Evolutionary conservation across 2,329 filamentous ascomycete species (phyloP), one percentile per base, ranked within the genome.

Genomic region (Cercospora sp.): DNA sequence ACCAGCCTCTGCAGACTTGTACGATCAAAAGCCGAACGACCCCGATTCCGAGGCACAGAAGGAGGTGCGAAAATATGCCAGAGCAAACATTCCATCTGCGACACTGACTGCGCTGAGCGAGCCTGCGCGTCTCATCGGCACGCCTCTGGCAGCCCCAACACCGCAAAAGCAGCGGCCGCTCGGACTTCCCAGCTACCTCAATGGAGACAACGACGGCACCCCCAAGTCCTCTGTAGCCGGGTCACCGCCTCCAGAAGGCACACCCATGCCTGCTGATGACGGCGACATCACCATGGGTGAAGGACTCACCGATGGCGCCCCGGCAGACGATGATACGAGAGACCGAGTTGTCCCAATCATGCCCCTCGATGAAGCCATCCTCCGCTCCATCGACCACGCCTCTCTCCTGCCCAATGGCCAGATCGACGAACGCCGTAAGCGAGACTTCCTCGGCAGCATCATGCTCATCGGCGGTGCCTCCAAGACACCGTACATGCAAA

Each of bases 11-110:
- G 93, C 94, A 74, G 96, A 99, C 77, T 89, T 96, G 12, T 99
- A 99, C 79, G 95, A 98, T 69, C 89, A 91, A 30, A 91, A 94
- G 12, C 92, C 94, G 0, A 96, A 98, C 77, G 95, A 99, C 76
- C 95, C 95, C 0, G 83, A 89, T 1, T 97, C 95, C 0, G 85
- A 89, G 8, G 94, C 95, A 4, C 95, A 99, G 80, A 83, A 92
- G 8, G 90, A 86, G 55, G 84, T 90, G 33, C 80, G 88, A 70
- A 82, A 84, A 42, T 81, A 82, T 45, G 84, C 86, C 63, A 83
- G 77, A 10, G 79, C 81, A 16, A 80, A 80, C 68, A 72, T 78
- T 7, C 77, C 78, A 1, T 75, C 76, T 51, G 75, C 77, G n/a
- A 69, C 75, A 13, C 80, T 85, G 73, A 79, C 83, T 65, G 55